Percentiles rank a stretch among this genome's conserved stretches.
Evolutionary conservation across 345 rosid species (phyloP).

Genomic region (Viola odorata): DNA sequence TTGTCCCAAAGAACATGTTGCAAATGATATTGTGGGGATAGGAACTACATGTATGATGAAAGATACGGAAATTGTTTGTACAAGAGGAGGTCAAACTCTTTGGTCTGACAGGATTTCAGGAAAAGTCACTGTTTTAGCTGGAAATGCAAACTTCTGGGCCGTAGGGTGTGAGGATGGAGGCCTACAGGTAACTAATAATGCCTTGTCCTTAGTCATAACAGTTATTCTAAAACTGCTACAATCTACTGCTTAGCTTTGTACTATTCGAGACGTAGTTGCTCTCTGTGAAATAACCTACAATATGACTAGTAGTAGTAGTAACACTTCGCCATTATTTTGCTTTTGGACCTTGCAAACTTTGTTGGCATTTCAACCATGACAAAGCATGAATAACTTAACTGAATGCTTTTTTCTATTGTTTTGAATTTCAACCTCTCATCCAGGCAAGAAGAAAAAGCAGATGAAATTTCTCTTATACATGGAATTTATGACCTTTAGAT

Average conservation of each 20-base stretch:
- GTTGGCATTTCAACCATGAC: too few species aligned
- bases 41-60: slow-evolving; percentile 58
- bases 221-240: neutral
- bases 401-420: too few species aligned
- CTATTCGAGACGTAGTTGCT: neutral
- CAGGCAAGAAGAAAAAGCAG: too few species aligned
- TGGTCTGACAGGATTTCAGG: slow-evolving; percentile 93
- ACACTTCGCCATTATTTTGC: too few species aligned
- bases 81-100: slow-evolving; percentile 61
- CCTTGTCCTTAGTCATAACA: neutral
- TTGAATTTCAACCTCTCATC: too few species aligned
- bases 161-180: slow-evolving; percentile 97
- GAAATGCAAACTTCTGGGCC: slow-evolving; percentile 97
- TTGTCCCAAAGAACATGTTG: slow-evolving; percentile 66
- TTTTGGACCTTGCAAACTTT: too few species aligned
- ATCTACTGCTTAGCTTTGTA: neutral
- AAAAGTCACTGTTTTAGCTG: slow-evolving; percentile 87
- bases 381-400: too few species aligned
- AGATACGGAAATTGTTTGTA: slow-evolving; percentile 83
- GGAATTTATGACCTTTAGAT: too few species aligned
- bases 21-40: slow-evolving; percentile 68
- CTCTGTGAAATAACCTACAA: too few species aligned
- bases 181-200: slow-evolving; percentile 54
- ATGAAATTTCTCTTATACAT: too few species aligned
- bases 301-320: too few species aligned